Evolutionary conservation across 352 stramenopile genomes (phyloP).

Genomic region (Globisporangium paddicum): DNA sequence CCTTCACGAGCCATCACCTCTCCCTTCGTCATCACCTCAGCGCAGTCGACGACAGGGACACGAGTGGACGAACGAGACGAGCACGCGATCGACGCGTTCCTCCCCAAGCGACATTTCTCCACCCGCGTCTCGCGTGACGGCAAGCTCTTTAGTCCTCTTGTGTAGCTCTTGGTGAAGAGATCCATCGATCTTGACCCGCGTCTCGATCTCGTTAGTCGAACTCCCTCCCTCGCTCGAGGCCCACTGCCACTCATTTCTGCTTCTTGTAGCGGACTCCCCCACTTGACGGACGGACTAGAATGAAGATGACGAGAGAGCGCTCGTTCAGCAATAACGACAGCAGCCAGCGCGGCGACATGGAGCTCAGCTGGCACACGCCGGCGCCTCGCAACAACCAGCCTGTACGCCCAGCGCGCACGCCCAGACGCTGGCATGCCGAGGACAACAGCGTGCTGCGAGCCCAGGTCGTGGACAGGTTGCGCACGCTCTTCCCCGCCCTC

Average conservation of each 20-base stretch:
- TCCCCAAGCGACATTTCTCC: neutral
- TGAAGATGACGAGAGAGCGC: neutral
- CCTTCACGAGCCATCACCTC: neutral
- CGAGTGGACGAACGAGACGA: neutral
- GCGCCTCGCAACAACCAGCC: conserved; percentile 9
- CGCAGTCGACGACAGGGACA: neutral
- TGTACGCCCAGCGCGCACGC: neutral
- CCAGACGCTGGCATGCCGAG: conserved; percentile 13
- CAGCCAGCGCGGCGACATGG: neutral
- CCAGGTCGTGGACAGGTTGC: conserved; percentile 20
- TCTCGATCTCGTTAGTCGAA: too few relatives aligned
- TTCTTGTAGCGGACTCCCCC: neutral
- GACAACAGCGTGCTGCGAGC: conserved; percentile 20
- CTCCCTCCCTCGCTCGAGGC: too few relatives aligned
- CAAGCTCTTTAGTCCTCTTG: neutral
- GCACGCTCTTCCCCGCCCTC: conserved; percentile 26
- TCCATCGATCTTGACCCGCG: too few relatives aligned
- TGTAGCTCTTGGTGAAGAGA: too few relatives aligned
- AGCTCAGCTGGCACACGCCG: neutral
- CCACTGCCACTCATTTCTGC: neutral
- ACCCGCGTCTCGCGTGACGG: neutral
- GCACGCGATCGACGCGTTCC: neutral
- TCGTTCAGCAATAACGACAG: neutral
- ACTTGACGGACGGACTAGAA: neutral
- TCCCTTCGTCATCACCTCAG: too few relatives aligned